phyloP scores from a whole-genome alignment of 192 early-diverging fungal genomes.

The Backusella mclennaniae region DNA sequence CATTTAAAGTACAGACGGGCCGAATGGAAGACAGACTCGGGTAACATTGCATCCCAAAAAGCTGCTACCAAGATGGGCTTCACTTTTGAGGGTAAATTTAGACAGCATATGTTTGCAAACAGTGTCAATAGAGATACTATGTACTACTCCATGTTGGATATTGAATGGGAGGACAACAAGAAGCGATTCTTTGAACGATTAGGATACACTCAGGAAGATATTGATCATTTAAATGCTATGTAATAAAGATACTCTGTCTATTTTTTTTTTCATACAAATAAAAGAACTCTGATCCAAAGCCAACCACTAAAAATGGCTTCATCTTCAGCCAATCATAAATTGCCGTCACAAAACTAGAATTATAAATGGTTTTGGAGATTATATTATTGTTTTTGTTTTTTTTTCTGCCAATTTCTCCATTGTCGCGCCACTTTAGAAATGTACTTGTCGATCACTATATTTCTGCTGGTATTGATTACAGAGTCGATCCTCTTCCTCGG shows the following conservation, averaged over 20 bases:
- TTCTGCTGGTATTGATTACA: constrained; percentile 62
- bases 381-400: background rate
- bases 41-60: constrained; percentile 42
- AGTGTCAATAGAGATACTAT: background rate
- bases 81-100: constrained; percentile 25
- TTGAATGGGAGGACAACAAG: constrained; percentile 5
- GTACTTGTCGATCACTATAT: constrained; percentile 54
- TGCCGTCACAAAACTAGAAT: background rate
- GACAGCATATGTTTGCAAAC: constrained; percentile 29
- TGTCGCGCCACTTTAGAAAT: constrained; percentile 23
- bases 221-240: background rate
- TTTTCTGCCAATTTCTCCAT: background rate
- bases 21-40: constrained; percentile 41
- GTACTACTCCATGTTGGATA: background rate
- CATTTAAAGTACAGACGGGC: background rate
- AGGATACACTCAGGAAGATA: background rate
- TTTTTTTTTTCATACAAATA: background rate
- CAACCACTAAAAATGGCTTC: background rate
- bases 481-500: constrained; percentile 55
- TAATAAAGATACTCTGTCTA: background rate
- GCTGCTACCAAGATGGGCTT: constrained; percentile 40
- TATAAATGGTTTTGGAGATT: background rate
- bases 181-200: background rate
- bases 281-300: too few species aligned
- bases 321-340: background rate